Conservation (phyloP, 2,329 filamentous ascomycete species). For the Trichoderma sp. region DNA sequence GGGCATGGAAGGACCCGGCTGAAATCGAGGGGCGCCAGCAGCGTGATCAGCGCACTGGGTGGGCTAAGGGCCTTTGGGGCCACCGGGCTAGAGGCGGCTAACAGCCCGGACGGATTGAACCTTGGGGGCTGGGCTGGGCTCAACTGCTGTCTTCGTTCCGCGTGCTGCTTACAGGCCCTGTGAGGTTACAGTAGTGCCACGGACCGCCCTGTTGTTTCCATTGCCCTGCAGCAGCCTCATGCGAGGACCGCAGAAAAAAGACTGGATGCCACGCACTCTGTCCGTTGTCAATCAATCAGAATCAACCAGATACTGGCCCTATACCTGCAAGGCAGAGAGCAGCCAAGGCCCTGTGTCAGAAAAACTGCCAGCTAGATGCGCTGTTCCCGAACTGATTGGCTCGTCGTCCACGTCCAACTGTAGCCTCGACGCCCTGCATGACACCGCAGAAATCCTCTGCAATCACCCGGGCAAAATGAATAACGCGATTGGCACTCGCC, state of each 20-base stretch:
- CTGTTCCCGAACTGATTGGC: neutral
- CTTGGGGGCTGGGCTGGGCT: neutral
- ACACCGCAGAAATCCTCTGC: conserved; percentile 9
- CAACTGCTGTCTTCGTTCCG: neutral
- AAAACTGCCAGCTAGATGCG: neutral
- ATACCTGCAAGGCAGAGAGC: neutral
- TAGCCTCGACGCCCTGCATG: conserved; percentile 11
- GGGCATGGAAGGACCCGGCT: neutral
- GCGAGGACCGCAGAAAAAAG: neutral
- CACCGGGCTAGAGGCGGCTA: neutral
- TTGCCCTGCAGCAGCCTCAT: neutral
- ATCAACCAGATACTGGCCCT: neutral
- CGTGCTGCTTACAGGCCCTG: neutral
- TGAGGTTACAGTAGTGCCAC: neutral
- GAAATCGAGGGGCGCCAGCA: conserved; percentile 10
- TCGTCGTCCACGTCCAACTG: neutral
- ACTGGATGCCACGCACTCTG: neutral
- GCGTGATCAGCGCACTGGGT: conserved; percentile 4
- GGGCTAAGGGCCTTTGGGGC: neutral
- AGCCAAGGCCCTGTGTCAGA: neutral
- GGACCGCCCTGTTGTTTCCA: neutral
- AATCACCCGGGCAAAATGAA: neutral
- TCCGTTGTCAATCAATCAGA: neutral
- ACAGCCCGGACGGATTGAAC: neutral
- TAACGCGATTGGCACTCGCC: conserved; percentile 5